Conservation (phyloP, 306 rosid genomes). For the Cucurbita ficifolia region DNA sequence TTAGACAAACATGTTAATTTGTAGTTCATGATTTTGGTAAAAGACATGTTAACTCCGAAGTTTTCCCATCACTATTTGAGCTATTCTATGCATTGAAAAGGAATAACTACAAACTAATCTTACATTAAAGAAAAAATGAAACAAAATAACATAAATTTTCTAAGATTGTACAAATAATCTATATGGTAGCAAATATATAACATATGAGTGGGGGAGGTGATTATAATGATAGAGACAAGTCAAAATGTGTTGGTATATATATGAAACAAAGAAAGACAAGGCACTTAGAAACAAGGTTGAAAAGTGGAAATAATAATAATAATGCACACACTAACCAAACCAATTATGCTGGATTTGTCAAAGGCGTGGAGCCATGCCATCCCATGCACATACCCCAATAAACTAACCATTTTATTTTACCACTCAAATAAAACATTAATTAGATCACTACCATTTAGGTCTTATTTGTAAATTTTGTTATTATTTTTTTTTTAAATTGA, state of each 20-base stretch:
- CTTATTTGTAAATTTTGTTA: no score
- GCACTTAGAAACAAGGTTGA: neutral
- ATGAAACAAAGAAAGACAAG: neutral
- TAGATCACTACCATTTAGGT: no score
- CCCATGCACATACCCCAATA: neutral
- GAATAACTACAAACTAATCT: neutral
- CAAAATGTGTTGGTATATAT: neutral
- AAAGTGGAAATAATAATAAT: neutral
- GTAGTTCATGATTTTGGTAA: no score
- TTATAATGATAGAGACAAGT: neutral
- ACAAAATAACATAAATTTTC: neutral
- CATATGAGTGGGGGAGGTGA: neutral
- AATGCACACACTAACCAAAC: neutral
- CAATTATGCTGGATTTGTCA: neutral
- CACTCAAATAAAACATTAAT: neutral
- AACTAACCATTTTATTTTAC: neutral
- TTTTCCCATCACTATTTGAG: neutral
- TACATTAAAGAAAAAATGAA: neutral
- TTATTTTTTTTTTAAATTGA: no score
- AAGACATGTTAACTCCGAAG: no score
- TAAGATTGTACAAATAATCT: neutral
- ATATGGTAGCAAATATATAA: neutral
- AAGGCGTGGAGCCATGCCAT: neutral
- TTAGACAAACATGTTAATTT: no score
- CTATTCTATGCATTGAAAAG: neutral